phyloP scores from a whole-genome alignment of 495 filamentous ascomycete genomes.

The Lophiotrema nucula region DNA sequence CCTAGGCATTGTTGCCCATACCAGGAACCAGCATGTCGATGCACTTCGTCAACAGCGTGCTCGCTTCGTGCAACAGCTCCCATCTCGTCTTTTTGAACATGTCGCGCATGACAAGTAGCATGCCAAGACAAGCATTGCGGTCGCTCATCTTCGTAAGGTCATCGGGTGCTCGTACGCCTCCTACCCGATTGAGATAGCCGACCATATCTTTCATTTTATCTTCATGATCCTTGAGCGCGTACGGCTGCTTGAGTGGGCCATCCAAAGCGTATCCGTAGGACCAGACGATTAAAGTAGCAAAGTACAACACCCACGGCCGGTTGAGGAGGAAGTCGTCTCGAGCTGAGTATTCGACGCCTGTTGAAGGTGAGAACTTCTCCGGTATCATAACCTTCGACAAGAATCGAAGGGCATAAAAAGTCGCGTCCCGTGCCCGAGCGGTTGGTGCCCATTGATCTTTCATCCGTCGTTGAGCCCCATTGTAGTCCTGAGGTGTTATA shows the following conservation, averaged over 20 bases:
- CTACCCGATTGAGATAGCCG: slow-evolving; percentile 69
- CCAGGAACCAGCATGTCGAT: slow-evolving; percentile 55
- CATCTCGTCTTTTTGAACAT: slow-evolving; percentile 81
- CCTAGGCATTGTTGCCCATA: slow-evolving; percentile 7
- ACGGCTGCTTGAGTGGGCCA: slow-evolving; percentile 60
- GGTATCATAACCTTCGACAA: slow-evolving; percentile 74
- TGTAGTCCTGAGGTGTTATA: slow-evolving; percentile 78
- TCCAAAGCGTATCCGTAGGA: slow-evolving; percentile 92
- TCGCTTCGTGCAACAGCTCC: slow-evolving; percentile 88
- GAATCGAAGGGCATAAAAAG: slow-evolving; percentile 90
- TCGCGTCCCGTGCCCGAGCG: slow-evolving; percentile 86
- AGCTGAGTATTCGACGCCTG: slow-evolving; percentile 62
- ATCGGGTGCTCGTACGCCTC: slow-evolving; percentile 73
- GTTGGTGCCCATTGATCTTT: slow-evolving; percentile 87
- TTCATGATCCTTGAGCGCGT: slow-evolving; percentile 55
- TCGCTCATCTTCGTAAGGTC: slow-evolving; percentile 73
- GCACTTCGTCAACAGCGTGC: slow-evolving; percentile 75
- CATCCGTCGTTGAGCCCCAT: slow-evolving; percentile 78
- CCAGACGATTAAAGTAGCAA: slow-evolving; percentile 89
- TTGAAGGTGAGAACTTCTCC: slow-evolving; percentile 32
- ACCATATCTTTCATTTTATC: slow-evolving; percentile 78
- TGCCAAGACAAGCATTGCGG: slow-evolving; percentile 76
- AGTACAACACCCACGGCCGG: slow-evolving; percentile 96
- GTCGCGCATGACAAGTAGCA: slow-evolving; percentile 78
- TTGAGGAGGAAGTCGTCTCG: slow-evolving; percentile 89